Evolutionary conservation across 2,329 filamentous ascomycete species (phyloP).

Genomic region (Nemania sp.): DNA sequence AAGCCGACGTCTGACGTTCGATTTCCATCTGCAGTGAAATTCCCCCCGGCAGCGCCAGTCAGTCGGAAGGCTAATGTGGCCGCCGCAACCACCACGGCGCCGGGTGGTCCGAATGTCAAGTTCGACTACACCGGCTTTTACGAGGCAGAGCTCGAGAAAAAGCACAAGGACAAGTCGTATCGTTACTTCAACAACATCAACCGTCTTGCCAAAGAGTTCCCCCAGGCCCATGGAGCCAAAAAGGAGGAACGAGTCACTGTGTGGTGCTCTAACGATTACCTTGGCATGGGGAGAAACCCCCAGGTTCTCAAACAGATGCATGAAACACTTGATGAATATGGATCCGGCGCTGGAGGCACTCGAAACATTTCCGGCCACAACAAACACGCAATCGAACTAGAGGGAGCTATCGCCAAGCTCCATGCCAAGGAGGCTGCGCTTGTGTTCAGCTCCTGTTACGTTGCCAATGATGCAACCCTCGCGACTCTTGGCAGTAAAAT

Average conservation of each 20-base stretch:
- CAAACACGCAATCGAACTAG: conserved; percentile 84
- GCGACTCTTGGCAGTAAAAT: conserved; percentile 96
- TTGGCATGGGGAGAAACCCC: conserved; percentile 94
- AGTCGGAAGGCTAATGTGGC: conserved; percentile 39
- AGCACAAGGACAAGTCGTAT: conserved; percentile 99
- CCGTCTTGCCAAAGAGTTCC: conserved; percentile 93
- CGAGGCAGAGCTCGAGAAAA: conserved; percentile 87
- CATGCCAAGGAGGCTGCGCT: conserved; percentile 91
- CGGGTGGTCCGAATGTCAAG: conserved; percentile 50
- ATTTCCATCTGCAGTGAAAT: conserved; percentile 40
- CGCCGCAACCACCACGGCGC: conserved; percentile 32
- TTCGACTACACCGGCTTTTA: conserved; percentile 96
- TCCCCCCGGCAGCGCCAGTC: conserved; percentile 41
- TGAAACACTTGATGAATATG: conserved; percentile 90
- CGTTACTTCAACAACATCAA: conserved; percentile 99
- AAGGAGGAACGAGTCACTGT: conserved; percentile 89
- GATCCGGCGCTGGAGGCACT: conserved; percentile 92
- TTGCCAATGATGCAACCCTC: conserved; percentile 95
- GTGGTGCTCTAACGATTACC: conserved; percentile 99
- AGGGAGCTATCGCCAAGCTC: conserved; percentile 80
- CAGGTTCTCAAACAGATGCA: conserved; percentile 91
- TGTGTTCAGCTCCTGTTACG: conserved; percentile 97
- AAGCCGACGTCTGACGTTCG: conserved; percentile 27
- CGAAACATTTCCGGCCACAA: conserved; percentile 99
- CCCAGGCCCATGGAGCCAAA: conserved; percentile 85